These are phyloP conservation scores for Penicillium riverlandense DNA, from an alignment of 495 filamentous ascomycete species.

Conservation along the genomic window DNA sequence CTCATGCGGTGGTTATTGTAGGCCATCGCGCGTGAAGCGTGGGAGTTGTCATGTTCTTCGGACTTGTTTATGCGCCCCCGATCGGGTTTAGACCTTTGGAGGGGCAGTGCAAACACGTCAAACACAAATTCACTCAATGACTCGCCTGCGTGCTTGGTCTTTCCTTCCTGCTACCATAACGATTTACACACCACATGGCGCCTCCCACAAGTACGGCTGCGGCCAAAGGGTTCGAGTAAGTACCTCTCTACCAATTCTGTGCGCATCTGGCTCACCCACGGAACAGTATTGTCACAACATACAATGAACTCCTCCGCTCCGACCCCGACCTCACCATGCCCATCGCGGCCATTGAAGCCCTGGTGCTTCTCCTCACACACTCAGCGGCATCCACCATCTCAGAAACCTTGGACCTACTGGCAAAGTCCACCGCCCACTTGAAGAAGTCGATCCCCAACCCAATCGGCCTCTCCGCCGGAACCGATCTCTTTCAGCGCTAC, in stretches of 20 bases:
- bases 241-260: neutral
- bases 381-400: conserved; percentile 77
- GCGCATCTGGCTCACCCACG: conserved; percentile 10
- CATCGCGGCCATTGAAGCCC: conserved; percentile 88
- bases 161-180: too few relatives aligned
- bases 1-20: conserved; percentile 74
- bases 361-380: conserved; percentile 74
- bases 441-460: conserved; percentile 75
- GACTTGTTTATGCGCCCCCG: conserved; percentile 34
- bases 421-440: conserved; percentile 63
- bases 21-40: conserved; percentile 18
- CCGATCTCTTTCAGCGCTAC: conserved; percentile 92
- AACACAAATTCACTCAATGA: conserved; percentile 26
- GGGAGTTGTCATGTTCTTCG: conserved; percentile 19
- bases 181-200: conserved; percentile 24
- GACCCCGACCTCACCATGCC: conserved; percentile 91
- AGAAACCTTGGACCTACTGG: conserved; percentile 82
- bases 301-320: conserved; percentile 49
- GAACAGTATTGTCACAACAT: conserved; percentile 51
- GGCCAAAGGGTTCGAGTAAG: conserved; percentile 39
- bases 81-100: conserved; percentile 30
- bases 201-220: conserved; percentile 18
- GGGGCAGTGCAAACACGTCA: conserved; percentile 39
- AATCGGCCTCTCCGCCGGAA: conserved; percentile 83
- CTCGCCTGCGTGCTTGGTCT: too few relatives aligned